These are phyloP conservation scores for Dianthus caryophyllus DNA, from an alignment of 148 eudicot genomes.

Conservation along the genomic window DNA sequence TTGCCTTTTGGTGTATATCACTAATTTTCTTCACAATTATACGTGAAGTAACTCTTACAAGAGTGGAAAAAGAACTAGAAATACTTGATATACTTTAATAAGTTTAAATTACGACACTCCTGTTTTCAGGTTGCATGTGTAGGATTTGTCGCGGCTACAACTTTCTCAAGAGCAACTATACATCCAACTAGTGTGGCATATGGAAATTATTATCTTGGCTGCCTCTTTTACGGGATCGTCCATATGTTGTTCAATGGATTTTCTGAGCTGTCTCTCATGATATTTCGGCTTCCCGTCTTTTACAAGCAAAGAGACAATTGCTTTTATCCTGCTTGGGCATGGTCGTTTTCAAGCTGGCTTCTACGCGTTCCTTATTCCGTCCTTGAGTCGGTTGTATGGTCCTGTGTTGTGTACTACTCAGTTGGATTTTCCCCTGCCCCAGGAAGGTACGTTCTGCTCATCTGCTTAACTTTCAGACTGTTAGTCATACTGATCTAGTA, in stretches of 20 bases:
- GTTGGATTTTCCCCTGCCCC: slow-evolving; percentile 67
- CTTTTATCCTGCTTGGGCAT: slow-evolving; percentile 89
- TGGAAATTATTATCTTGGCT: slow-evolving; percentile 62
- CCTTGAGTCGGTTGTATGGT: slow-evolving; percentile 75
- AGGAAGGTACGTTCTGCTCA: slow-evolving; percentile 46
- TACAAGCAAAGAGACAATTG: slow-evolving; percentile 82
- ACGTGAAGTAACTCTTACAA: neutral
- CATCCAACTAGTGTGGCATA: slow-evolving; percentile 53
- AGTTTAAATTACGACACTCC: neutral
- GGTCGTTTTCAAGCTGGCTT: slow-evolving; percentile 66
- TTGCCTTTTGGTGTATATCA: neutral
- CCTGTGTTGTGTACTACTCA: slow-evolving; percentile 52
- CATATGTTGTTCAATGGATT: slow-evolving; percentile 91
- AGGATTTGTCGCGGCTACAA: slow-evolving; percentile 59
- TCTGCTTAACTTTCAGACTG: neutral
- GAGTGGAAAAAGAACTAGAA: neutral
- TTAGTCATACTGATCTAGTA: neutral
- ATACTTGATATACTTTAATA: neutral
- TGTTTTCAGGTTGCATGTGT: slow-evolving; percentile 58
- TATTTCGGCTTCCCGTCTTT: slow-evolving; percentile 76
- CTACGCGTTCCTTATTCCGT: slow-evolving; percentile 68
- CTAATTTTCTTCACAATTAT: neutral
- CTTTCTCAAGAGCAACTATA: slow-evolving; percentile 51
- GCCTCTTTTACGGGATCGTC: slow-evolving; percentile 55
- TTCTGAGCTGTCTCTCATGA: slow-evolving; percentile 76